phyloP scores from a whole-genome alignment of 208 protist species.

The Wallacemonas rigidus region DNA sequence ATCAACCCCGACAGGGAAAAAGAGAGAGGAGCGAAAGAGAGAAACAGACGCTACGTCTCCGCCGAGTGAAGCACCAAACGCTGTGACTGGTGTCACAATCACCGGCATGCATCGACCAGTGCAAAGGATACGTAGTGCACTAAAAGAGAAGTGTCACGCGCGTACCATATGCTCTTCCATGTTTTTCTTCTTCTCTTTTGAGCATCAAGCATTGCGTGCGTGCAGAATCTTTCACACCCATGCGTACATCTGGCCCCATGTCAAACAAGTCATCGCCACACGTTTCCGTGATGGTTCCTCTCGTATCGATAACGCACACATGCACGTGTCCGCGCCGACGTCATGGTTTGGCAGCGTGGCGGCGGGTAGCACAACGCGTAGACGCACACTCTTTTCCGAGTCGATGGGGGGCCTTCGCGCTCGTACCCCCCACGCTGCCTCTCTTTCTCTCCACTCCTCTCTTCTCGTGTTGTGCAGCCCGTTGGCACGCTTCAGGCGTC shows the following conservation, averaged over 20 bases:
- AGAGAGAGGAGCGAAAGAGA: conserved; percentile 3
- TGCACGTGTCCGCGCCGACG: too few species aligned
- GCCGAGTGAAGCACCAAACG: background rate
- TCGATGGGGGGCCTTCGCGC: background rate
- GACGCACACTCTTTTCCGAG: background rate
- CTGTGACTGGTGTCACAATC: too few species aligned
- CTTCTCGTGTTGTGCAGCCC: too few species aligned
- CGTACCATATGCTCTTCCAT: background rate
- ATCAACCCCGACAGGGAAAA: background rate
- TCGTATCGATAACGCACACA: too few species aligned
- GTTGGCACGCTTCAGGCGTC: too few species aligned
- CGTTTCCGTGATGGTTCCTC: too few species aligned
- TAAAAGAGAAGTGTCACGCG: background rate
- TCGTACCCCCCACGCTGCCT: background rate
- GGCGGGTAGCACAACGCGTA: background rate
- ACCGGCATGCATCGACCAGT: too few species aligned
- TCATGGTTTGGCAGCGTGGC: background rate
- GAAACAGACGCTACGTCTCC: conserved; percentile 6
- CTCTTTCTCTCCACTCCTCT: background rate
- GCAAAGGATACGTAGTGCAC: background rate
- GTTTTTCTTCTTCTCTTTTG: background rate
- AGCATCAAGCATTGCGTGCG: too few species aligned
- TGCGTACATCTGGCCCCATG: too few species aligned
- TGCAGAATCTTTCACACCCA: too few species aligned
- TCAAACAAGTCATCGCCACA: too few species aligned